These are phyloP conservation scores for Rhodosporidiobolus sp. DNA, from an alignment of 768 basidiomycete genomes.

Conservation along the genomic window DNA sequence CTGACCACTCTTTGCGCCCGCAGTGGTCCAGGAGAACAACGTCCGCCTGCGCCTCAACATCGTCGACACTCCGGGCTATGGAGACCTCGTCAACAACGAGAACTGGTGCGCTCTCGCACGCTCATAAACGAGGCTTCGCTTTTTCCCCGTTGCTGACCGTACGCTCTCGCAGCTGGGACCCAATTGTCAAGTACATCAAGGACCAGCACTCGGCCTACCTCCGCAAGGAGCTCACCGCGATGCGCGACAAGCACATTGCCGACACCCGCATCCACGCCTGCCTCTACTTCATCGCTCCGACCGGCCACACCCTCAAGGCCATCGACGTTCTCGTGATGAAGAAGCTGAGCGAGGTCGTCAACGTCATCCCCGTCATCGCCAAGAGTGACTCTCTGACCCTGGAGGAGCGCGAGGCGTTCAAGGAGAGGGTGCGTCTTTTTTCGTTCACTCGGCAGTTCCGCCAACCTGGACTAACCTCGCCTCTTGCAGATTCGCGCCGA, in stretches of 20 bases:
- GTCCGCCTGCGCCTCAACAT: slow-evolving; percentile 94
- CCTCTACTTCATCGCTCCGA: slow-evolving; percentile 97
- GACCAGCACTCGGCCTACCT: slow-evolving; percentile 99
- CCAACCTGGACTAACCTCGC: background rate
- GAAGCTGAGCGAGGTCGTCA: slow-evolving; percentile 97
- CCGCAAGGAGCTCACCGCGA: slow-evolving; percentile 96
- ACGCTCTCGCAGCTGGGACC: slow-evolving; percentile 90
- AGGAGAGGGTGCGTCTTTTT: slow-evolving; percentile 65
- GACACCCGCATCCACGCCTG: slow-evolving; percentile 99
- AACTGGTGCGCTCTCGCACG: slow-evolving; percentile 65
- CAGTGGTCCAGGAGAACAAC: slow-evolving; percentile 94
- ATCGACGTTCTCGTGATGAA: slow-evolving; percentile 99
- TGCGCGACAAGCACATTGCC: slow-evolving; percentile 96
- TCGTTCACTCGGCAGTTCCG: background rate
- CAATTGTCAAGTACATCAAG: slow-evolving; percentile 98
- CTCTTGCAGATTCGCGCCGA: slow-evolving; percentile 79
- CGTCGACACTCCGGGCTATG: slow-evolving; percentile 97
- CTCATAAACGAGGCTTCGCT: slow-evolving; percentile 3
- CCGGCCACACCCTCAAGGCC: slow-evolving; percentile 92
- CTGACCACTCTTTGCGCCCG: background rate
- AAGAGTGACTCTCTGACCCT: slow-evolving; percentile 91
- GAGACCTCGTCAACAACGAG: slow-evolving; percentile 98
- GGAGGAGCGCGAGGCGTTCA: slow-evolving; percentile 89
- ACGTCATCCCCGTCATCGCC: slow-evolving; percentile 98
- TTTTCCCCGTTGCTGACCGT: background rate